phyloP scores from a whole-genome alignment of 345 rosid genomes.

The Brassica cretica region DNA sequence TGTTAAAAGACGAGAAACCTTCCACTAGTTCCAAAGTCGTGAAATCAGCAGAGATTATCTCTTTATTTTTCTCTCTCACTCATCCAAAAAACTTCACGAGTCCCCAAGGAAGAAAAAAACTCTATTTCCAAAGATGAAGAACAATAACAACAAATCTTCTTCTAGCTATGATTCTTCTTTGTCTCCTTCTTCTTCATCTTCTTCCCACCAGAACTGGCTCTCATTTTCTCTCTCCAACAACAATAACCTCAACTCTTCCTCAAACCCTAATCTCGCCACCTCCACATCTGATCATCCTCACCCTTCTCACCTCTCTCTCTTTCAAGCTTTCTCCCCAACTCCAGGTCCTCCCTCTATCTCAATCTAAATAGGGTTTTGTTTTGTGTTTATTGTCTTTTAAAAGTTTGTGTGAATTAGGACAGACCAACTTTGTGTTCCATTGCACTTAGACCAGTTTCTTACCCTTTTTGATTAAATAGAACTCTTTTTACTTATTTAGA shows the following conservation, averaged over 20 bases:
- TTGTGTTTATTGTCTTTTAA: background rate
- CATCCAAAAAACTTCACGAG: constrained; percentile 38
- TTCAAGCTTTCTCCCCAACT: constrained; percentile 49
- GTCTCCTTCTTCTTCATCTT: constrained; percentile 45
- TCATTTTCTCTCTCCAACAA: constrained; percentile 60
- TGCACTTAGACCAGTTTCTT: constrained; percentile 24
- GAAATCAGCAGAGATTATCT: constrained; percentile 25
- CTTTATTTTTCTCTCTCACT: constrained; percentile 3
- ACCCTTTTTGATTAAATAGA: constrained; percentile 7
- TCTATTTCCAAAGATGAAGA: constrained; percentile 41
- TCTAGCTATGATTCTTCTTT: constrained; percentile 42
- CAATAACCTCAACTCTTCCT: constrained; percentile 25
- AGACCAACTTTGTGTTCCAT: constrained; percentile 10
- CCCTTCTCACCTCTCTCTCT: constrained; percentile 50
- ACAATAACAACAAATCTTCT: constrained; percentile 46
- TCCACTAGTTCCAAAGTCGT: constrained; percentile 55
- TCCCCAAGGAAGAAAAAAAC: constrained; percentile 26
- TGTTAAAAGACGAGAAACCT: constrained; percentile 33
- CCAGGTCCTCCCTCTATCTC: constrained; percentile 38
- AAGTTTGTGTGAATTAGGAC: constrained; percentile 18
- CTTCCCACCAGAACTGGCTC: constrained; percentile 50
- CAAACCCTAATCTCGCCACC: constrained; percentile 34
- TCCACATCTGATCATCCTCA: constrained; percentile 32
- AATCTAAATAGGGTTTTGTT: constrained; percentile 1
- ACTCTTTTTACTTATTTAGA: background rate